Evolutionary conservation across 306 rosid species (phyloP), one percentile per base, ranked within the genome.

Genomic region (Carpinus viminea): DNA sequence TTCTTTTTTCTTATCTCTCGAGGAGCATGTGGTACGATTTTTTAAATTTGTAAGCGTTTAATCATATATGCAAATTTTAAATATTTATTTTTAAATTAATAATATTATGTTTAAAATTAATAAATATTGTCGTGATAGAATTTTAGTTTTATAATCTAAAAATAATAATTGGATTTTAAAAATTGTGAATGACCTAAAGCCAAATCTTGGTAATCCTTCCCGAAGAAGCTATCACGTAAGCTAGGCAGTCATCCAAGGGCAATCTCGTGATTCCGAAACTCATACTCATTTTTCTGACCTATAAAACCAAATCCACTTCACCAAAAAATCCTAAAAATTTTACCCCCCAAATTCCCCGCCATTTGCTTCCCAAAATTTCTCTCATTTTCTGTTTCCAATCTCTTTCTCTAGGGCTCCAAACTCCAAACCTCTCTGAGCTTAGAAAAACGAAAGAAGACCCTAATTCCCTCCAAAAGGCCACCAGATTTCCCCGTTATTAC

Each of bases 291-390:
- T 75, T 80, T 77, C 8, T 45, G 75, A 34, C 70, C 50, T 4
- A 77, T 57, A 70, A 71, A 78, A 4, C 85, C 75, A 68, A 85
- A 81, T 86, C 87, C 78, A 59, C 75, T 78, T 72, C 18, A 59
- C 59, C 47, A 26, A 68, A 43, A 74, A 81, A 64, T 86, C 88
- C 76, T 66, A 79, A 75, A 80, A 46, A 74, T 75, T 87, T 78
- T 77, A 76, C 68, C 75, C 81, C 78, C 59, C 70, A 80, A 73
- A 28, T 91, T 88, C 94, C 98, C 97, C 98, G 98, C 98, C 98
- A 94, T 82, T 88, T 86, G 86, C 82, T 69, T 92, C 68, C 72
- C 82, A 43, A 78, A 68, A 68, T 26, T 62, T 64, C 38, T 17
- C 56, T 61, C 64, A 79, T 60, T 62, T 86, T 83, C 59, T 80